These are phyloP conservation scores for Asterella californica DNA, from an alignment of 225 moss, liverwort and hornwort genomes.

Conservation along the genomic window DNA sequence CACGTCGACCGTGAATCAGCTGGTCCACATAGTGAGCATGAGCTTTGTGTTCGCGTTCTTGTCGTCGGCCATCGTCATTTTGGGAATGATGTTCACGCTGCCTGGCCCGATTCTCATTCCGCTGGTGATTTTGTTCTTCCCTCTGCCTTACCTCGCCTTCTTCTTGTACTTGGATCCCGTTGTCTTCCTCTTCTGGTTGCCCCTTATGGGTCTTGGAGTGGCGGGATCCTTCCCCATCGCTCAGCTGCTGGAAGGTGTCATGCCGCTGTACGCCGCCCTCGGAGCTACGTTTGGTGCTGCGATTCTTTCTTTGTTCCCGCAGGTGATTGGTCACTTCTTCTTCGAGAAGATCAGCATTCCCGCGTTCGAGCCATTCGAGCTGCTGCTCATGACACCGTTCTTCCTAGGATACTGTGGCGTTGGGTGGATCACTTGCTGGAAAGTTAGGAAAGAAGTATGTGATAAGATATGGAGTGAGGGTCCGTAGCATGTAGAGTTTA, in stretches of 20 bases:
- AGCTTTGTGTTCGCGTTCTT: conserved; percentile 20
- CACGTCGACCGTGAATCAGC: conserved; percentile 27
- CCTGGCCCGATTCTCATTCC: conserved; percentile 25
- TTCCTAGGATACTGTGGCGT: conserved; percentile 36
- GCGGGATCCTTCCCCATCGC: conserved; percentile 31
- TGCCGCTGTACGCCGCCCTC: conserved; percentile 34
- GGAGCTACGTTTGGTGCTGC: conserved; percentile 15
- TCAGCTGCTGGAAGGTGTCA: neutral
- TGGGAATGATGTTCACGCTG: conserved; percentile 25
- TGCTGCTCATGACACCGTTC: conserved; percentile 31
- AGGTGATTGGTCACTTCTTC: conserved; percentile 25
- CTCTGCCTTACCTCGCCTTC: conserved; percentile 35
- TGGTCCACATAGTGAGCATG: conserved; percentile 32
- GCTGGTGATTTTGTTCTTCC: conserved; percentile 32
- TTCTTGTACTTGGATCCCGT: conserved; percentile 32
- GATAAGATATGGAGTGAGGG: conserved; percentile 41
- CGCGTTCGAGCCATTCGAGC: conserved; percentile 26
- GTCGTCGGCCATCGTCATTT: conserved; percentile 24
- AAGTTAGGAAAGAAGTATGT: conserved; percentile 20
- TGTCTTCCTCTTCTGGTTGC: conserved; percentile 38
- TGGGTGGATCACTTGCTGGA: conserved; percentile 37
- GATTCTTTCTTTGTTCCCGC: conserved; percentile 15
- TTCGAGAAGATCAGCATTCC: conserved; percentile 27
- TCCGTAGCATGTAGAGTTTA: neutral
- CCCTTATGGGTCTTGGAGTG: conserved; percentile 12